phyloP scores from a whole-genome alignment of 2,329 filamentous ascomycete genomes.

The Phaeoacremonium minimum region DNA sequence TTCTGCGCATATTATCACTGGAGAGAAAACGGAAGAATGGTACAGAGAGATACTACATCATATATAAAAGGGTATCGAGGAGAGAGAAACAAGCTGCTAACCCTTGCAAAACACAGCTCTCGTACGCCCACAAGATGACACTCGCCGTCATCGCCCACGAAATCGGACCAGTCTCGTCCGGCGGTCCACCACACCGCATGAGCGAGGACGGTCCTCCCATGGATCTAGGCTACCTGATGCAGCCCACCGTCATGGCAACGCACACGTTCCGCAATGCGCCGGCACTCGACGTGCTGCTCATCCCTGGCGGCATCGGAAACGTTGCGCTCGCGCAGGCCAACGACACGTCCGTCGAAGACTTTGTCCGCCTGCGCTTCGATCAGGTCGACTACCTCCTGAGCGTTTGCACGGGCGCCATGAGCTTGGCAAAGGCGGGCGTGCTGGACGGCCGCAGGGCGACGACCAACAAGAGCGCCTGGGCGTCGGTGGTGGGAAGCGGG shows the following conservation, averaged over 20 bases:
- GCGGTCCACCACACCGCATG: too few relatives aligned
- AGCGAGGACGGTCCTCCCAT: too few relatives aligned
- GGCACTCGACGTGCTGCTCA: conserved; percentile 16
- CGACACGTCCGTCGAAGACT: conserved; percentile 11
- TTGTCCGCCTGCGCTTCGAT: conserved; percentile 8
- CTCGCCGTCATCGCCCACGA: too few relatives aligned
- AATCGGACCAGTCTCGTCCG: too few relatives aligned
- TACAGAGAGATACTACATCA: too few relatives aligned
- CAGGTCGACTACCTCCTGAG: conserved; percentile 19
- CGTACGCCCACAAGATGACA: too few relatives aligned
- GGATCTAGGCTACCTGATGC: too few relatives aligned
- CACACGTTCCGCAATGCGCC: conserved; percentile 16
- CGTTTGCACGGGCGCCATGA: conserved; percentile 44
- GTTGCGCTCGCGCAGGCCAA: conserved; percentile 3
- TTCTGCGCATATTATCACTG: too few relatives aligned
- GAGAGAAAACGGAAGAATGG: too few relatives aligned
- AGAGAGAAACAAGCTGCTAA: too few relatives aligned
- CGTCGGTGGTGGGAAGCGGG: conserved; percentile 25
- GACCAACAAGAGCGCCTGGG: conserved; percentile 41
- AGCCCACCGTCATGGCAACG: conserved; percentile 16
- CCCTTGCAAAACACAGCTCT: too few relatives aligned
- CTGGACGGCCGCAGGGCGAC: conserved; percentile 47
- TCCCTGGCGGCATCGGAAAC: conserved; percentile 17
- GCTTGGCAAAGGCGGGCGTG: conserved; percentile 43
- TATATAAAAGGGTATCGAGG: too few relatives aligned